These are phyloP conservation scores for Podila epicladia DNA, from an alignment of 192 early-diverging fungal genomes.

Conservation along the genomic window DNA sequence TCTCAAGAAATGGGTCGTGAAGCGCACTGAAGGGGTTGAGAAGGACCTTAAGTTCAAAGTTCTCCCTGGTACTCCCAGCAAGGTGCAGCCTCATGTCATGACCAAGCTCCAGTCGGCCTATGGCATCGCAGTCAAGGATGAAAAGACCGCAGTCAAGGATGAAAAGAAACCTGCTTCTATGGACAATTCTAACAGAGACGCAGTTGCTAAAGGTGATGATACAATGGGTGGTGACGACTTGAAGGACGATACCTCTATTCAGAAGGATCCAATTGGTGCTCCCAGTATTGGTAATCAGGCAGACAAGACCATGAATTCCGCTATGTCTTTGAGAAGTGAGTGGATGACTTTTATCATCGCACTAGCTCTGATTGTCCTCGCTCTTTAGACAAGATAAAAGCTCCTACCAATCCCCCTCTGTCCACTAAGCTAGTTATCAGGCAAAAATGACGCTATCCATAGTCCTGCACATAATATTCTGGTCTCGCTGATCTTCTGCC, in stretches of 20 bases:
- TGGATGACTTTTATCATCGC: constrained; percentile 3
- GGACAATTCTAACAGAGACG: not conserved
- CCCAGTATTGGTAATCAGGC: not conserved
- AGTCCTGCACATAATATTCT: no score
- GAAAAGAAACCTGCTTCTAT: not conserved
- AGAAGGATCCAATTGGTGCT: constrained; percentile 1
- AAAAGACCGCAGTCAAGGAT: constrained; percentile 4
- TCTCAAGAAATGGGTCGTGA: constrained; percentile 11
- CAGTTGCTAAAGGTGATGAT: not conserved
- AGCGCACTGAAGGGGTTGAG: constrained; percentile 9
- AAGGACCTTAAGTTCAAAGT: constrained; percentile 15
- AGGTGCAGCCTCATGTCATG: constrained; percentile 13
- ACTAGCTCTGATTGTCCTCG: constrained; percentile 4
- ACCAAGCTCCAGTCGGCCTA: constrained; percentile 16
- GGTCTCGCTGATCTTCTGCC: no score
- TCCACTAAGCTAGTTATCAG: not conserved
- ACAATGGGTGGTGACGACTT: not conserved
- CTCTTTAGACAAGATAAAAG: constrained; percentile 1
- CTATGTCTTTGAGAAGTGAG: constrained; percentile 13
- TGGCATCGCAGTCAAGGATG: constrained; percentile 6
- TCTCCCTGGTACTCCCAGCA: constrained; percentile 18
- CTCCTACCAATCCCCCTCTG: not conserved
- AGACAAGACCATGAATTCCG: constrained; percentile 7
- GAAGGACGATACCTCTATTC: constrained; percentile 4
- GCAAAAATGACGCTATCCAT: no score